phyloP scores from a whole-genome alignment of 2,329 filamentous ascomycete genomes.

The Epicoccum nigrum region DNA sequence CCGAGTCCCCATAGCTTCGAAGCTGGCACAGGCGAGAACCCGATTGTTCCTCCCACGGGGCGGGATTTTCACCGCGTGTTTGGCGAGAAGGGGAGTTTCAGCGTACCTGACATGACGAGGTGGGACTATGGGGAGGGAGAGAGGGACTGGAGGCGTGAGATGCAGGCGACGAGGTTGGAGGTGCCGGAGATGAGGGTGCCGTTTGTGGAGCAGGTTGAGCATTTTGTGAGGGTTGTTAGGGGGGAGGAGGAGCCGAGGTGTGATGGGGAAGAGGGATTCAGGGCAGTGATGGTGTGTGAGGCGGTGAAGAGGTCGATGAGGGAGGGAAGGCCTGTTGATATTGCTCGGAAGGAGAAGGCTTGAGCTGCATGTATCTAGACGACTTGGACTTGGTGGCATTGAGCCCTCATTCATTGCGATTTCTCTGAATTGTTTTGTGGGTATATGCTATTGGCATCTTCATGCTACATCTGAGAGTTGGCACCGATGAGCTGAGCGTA shows the following conservation, averaged over 20 bases:
- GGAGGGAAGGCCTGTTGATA: not conserved
- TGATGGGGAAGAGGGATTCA: not conserved
- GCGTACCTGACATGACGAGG: not conserved
- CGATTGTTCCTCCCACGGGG: not conserved
- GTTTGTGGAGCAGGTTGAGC: not conserved
- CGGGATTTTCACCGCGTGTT: not conserved
- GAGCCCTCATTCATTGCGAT: too few relatives aligned
- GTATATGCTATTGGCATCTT: too few relatives aligned
- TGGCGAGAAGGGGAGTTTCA: not conserved
- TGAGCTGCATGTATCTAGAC: too few relatives aligned
- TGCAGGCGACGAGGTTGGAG: not conserved
- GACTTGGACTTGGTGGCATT: too few relatives aligned
- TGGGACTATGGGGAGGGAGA: not conserved
- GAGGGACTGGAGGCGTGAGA: not conserved
- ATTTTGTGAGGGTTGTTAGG: not conserved
- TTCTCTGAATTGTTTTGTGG: too few relatives aligned
- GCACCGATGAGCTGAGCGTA: too few relatives aligned
- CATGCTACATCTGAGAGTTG: too few relatives aligned
- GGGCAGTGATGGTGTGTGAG: not conserved
- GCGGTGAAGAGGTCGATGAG: conserved; percentile 4
- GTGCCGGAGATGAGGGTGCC: not conserved
- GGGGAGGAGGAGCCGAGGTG: not conserved
- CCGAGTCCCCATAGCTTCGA: conserved; percentile 1
- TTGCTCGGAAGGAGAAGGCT: too few relatives aligned
- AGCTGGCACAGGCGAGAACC: conserved; percentile 1